Conservation (phyloP, 495 filamentous ascomycete species). For the Penicillium chermesinum region DNA sequence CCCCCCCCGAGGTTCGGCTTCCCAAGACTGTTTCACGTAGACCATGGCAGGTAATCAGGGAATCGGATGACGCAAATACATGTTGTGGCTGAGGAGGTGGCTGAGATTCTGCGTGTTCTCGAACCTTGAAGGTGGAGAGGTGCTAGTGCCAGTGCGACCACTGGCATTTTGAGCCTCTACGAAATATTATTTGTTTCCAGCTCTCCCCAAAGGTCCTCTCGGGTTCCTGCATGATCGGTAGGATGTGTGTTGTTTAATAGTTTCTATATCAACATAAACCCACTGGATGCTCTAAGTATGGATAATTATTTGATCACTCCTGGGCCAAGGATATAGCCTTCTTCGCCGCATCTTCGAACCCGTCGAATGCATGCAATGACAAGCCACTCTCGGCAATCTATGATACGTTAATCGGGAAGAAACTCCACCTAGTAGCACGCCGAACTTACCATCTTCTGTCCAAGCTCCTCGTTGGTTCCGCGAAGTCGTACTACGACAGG, state of each 20-base stretch:
- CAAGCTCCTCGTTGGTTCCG: constrained; percentile 76
- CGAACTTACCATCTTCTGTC: constrained; percentile 60
- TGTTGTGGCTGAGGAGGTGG: too few relatives aligned
- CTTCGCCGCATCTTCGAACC: constrained; percentile 71
- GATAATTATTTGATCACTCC: background rate
- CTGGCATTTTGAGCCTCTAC: background rate
- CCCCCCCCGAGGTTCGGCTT: background rate
- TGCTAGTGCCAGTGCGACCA: too few relatives aligned
- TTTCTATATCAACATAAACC: background rate
- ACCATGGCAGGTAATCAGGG: background rate
- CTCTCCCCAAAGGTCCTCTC: too few relatives aligned
- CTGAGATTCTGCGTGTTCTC: too few relatives aligned
- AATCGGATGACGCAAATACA: too few relatives aligned
- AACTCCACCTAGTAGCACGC: background rate
- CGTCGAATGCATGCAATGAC: constrained; percentile 70
- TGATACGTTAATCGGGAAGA: background rate
- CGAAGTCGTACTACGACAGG: constrained; percentile 81
- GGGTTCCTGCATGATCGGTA: too few relatives aligned
- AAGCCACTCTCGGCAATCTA: constrained; percentile 70
- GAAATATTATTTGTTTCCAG: too few relatives aligned
- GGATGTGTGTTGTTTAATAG: background rate
- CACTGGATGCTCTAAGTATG: background rate
- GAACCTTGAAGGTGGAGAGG: too few relatives aligned
- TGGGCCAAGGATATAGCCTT: constrained; percentile 66
- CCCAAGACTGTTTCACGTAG: background rate